Evolutionary conservation across 208 protist genomes (phyloP), one percentile per base, ranked within the genome.

Genomic region (Entamoeba invadens): DNA sequence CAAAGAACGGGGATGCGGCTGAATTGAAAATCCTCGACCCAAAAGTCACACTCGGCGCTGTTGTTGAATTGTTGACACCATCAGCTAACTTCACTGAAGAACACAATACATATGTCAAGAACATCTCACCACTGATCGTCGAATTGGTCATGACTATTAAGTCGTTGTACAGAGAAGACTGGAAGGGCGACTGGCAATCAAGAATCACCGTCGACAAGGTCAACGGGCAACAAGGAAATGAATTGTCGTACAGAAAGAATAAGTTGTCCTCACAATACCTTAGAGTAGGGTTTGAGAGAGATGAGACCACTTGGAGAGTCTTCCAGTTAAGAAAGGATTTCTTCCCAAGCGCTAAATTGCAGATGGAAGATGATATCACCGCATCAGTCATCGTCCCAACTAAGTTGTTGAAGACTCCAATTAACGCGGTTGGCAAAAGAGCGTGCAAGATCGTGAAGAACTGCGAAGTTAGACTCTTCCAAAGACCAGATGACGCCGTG

Each of bases 341-440:
- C 92, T 94, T 72, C 46, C 94, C 95, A 21, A 42, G 44, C 38
- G 42, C 42, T 14, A 96, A 96, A 92, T 72, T 96, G 12, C 95
- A 96, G 35, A 94, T 93, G 2, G 94, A 96, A 42, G 95, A 96
- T 68, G 95, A 96, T 93, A 96, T 96, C n/a, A 44, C 94, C 8
- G 94, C 92, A 5, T 95, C 94, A 46, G 92, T 95, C 25, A 93
- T 95, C 31, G 94, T 96, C 35, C 95, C 94, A 21, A 51, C 57
- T 44, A 8, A 35, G 10, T 87, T 8, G 16, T 4, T 87, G 25
- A 87, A 87, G 42, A 46, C 44, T 31, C 44, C 44, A 12, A 4
- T 95, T 44, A 50, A 94, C 46, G 45, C 42, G n/a, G 42, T 35
- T 5, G 3, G 42, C 4, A 8, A 87, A 4, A 8, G 3, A 38